A percentile compares a stretch with the other conserved stretches of the same genome.
phyloP scores from a whole-genome alignment of 352 stramenopile species.

The Globisporangium acanthophoron region DNA sequence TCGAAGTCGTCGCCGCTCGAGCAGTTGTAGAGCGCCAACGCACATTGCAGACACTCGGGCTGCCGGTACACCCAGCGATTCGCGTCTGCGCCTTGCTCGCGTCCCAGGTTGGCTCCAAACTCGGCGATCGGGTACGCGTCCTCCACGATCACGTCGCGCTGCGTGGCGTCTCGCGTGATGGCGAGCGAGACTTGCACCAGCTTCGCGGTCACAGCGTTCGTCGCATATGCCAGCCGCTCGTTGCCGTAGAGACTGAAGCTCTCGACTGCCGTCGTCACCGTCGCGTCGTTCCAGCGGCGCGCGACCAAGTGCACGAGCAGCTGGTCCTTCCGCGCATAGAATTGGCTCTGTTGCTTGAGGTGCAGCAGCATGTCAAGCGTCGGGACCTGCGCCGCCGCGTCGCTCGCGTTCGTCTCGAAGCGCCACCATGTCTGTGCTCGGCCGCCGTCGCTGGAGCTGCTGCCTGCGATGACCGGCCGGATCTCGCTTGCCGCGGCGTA shows the following conservation, averaged over 20 bases:
- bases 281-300: neutral
- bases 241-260: constrained; percentile 28
- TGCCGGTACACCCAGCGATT: constrained; percentile 8
- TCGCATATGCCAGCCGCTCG: constrained; percentile 12
- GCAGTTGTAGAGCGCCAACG: constrained; percentile 12
- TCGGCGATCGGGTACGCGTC: constrained; percentile 19
- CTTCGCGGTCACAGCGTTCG: neutral
- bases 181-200: constrained; percentile 17
- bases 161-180: constrained; percentile 7
- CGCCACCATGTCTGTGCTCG: constrained; percentile 18
- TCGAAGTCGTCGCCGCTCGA: neutral
- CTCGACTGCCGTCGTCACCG: constrained; percentile 14
- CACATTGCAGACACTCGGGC: constrained; percentile 3
- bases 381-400: neutral
- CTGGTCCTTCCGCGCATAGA: constrained; percentile 19
- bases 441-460: neutral
- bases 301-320: constrained; percentile 21
- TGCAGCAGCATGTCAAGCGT: constrained; percentile 25
- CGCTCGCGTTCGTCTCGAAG: constrained; percentile 10
- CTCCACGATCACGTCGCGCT: constrained; percentile 9
- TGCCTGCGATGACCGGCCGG: neutral
- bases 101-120: neutral
- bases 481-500: neutral
- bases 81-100: neutral
- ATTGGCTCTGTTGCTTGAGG: constrained; percentile 29